Base-by-base conservation (phyloP, 495 filamentous ascomycete species). In the Pseudomonodictys pantanalensis region DNA sequence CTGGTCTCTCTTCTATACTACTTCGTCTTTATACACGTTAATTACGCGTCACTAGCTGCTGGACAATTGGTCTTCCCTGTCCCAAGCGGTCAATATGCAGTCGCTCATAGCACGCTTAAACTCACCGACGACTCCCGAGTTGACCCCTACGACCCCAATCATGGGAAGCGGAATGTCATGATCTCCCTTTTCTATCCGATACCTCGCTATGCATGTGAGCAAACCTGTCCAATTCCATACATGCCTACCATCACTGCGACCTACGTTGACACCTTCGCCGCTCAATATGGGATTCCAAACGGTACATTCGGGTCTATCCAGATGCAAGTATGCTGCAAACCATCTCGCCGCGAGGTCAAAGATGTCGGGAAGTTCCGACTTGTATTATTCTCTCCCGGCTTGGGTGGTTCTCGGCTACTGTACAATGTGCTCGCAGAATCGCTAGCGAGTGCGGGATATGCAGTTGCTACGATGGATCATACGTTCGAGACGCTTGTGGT, bases 401-500 rank as follows among this genome's bases (percentile, higher is more conserved):
- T 59, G 1, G 20, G 33, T 3, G 24, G 3, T 11, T 25, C 49
- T 9, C 39, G 61, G 0, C 50, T 55, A 7, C 22, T 41, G 23
- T 59, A 59, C 61, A 55, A 25, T 24, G 55, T 50, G 8, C 12
- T 65, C 18, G 55, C 51, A 23, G 50, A 59, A 35, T 46, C n/a
- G 3, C 15, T 66, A 7, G 58, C 62, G 20, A 60, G 58, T 26
- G 32, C 51, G 2, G 61, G 61, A 12, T 65, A 59, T 32, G 56
- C 43, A 10, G 76, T 83, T 15, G 62, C 77, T 1, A 66, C 73
- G 6, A 58, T 83, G 20, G 81, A 84, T 56, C 74, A 79, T 51
- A 69, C 80, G 0, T 80, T 79, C 62, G 80, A 82, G 48, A 64
- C 71, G 8, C 26, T 55, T 12, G 60, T 81, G 24, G 75, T 83